Conservation (phyloP, 257 asterid genomes). For the Solanum tarapatanum region DNA sequence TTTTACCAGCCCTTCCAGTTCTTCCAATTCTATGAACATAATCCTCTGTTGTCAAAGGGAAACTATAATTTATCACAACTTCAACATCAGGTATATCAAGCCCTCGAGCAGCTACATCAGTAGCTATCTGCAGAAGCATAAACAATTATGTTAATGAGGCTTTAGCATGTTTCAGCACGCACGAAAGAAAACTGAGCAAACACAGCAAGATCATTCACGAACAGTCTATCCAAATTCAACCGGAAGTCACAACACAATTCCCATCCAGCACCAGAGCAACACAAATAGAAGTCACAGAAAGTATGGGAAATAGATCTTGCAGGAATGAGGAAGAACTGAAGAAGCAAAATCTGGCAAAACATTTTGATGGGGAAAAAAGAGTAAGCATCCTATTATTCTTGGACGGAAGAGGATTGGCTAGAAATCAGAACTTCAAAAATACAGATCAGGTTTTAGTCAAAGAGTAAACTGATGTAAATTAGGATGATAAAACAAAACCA, state of each 20-base stretch:
- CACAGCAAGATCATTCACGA: not conserved
- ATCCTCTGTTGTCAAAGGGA: conserved; percentile 95
- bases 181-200: not conserved
- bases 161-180: not conserved
- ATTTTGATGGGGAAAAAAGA: not conserved
- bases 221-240: not conserved
- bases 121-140: conserved; percentile 65
- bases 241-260: not conserved
- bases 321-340: not conserved
- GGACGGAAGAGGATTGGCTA: not conserved
- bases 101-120: conserved; percentile 98
- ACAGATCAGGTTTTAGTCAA: not conserved
- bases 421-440: not conserved
- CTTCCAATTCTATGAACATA: conserved; percentile 97
- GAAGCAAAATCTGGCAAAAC: not conserved
- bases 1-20: conserved; percentile 98
- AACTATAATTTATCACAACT: conserved; percentile 92
- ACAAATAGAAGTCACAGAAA: not conserved
- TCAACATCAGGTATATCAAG: conserved; percentile 95
- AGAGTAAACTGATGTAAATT: not conserved
- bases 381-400: not conserved
- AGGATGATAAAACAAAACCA: not conserved
- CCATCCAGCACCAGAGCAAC: not conserved
- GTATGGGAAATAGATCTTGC: not conserved
- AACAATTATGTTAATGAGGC: not conserved